A percentile compares a stretch with the other conserved stretches of the same genome.
Conservation (phyloP, 2,329 filamentous ascomycete genomes). For the Neofusicoccum sp. region DNA sequence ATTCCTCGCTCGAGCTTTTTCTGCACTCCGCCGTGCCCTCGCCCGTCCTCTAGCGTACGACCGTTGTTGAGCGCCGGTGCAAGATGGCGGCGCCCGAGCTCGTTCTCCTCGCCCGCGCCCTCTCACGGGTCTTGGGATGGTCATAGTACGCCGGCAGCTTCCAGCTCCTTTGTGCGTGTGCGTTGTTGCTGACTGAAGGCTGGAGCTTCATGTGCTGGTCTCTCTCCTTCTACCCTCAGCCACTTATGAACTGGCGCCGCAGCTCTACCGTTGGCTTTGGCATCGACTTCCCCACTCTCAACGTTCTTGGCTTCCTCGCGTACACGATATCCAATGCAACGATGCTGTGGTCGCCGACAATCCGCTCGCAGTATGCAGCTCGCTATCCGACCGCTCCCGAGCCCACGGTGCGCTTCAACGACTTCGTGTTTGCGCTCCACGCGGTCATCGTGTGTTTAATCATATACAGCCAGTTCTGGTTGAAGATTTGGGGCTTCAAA, state of each 20-base stretch:
- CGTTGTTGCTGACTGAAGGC: neutral
- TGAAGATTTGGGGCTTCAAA: slow-evolving; percentile 74
- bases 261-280: slow-evolving; percentile 80
- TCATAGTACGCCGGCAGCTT: slow-evolving; percentile 27
- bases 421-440: slow-evolving; percentile 84
- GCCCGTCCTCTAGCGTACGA: neutral
- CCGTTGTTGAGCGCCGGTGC: neutral
- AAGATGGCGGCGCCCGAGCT: slow-evolving; percentile 29
- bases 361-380: slow-evolving; percentile 80
- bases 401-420: slow-evolving; percentile 87
- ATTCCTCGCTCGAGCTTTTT: neutral
- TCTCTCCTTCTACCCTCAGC: slow-evolving; percentile 89
- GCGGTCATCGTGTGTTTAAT: slow-evolving; percentile 72
- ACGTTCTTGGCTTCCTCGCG: slow-evolving; percentile 69
- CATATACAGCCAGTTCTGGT: slow-evolving; percentile 76
- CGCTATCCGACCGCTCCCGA: slow-evolving; percentile 73
- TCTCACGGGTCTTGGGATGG: slow-evolving; percentile 41
- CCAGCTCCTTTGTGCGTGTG: neutral
- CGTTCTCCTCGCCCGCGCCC: slow-evolving; percentile 34
- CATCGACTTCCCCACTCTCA: slow-evolving; percentile 83
- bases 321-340: slow-evolving; percentile 75
- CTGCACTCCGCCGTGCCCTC: neutral
- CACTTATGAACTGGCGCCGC: slow-evolving; percentile 75
- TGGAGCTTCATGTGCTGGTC: slow-evolving; percentile 51
- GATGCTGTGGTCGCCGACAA: slow-evolving; percentile 77